phyloP scores from a whole-genome alignment of 441 rosid species.

The Sinapis alba region DNA sequence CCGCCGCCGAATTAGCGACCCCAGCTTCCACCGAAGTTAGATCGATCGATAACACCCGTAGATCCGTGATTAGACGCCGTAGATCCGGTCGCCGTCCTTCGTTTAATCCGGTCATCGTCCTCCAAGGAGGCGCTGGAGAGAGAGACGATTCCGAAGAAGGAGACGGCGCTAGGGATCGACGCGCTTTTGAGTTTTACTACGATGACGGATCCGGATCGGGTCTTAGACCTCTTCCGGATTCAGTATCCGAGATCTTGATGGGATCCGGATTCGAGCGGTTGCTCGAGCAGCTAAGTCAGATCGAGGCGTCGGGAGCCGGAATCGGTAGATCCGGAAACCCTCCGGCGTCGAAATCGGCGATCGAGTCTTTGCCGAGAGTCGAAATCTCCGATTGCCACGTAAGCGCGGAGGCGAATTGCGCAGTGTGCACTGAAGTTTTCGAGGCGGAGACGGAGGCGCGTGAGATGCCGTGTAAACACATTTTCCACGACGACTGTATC shows the following conservation, averaged over 20 bases:
- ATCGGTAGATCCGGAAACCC: neutral
- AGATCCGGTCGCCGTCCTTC: slow-evolving; percentile 49
- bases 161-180: slow-evolving; percentile 30
- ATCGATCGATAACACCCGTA: slow-evolving; percentile 37
- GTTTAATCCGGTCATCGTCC: slow-evolving; percentile 73
- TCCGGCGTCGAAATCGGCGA: slow-evolving; percentile 5
- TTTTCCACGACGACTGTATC: neutral
- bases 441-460: neutral
- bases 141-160: slow-evolving; percentile 43
- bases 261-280: slow-evolving; percentile 1
- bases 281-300: neutral
- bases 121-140: slow-evolving; percentile 51
- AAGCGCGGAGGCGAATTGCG: neutral
- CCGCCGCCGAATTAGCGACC: neutral
- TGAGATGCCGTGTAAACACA: neutral
- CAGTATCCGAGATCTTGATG: slow-evolving; percentile 1
- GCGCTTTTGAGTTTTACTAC: neutral
- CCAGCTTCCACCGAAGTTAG: slow-evolving; percentile 21
- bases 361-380: neutral
- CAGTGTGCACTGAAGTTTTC: neutral
- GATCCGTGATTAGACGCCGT: slow-evolving; percentile 44
- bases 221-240: neutral
- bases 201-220: slow-evolving; percentile 7
- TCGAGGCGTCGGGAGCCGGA: neutral
- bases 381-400: neutral